Base-by-base conservation (phyloP, 1,284 basidiomycete genomes). In the Ganoderma sinense region DNA sequence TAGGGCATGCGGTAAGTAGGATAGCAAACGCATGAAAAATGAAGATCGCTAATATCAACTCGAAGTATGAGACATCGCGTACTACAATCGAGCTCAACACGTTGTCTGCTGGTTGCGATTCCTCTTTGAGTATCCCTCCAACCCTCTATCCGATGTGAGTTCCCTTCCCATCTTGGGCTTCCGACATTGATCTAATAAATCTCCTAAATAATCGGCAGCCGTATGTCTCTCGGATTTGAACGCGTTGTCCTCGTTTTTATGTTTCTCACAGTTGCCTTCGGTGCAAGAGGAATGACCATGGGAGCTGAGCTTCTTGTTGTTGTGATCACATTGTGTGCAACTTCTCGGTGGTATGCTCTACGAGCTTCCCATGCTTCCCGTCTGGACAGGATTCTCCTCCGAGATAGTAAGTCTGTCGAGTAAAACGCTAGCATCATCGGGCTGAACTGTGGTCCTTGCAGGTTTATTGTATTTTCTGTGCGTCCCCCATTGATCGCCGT, bases 381-480 rank as follows among this genome's bases (percentile, higher is more conserved):
- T 36, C 36, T 58, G 31, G 26, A 10, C 18, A 11, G 18, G 2
- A 16, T 58, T 20, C 55, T 58, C 55, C 36, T 58, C 18, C 26
- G 55, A 58, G 55, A 58, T n/a, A 31, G 55, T 58, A 8, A 33
- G 55, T 11, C 10, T 33, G 20, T n/a, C 29, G 18, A 58, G 29
- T 20, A 31, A 58, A 8, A 16, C 18, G 55, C 29, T 16, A 18
- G 18, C 29, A 18, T 36, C 7, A 8, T 53, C 51, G 26, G n/a
- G 31, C 55, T 58, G 29, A 58, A 31, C 26, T 31, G 14, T 29
- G 8, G 29, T 23, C n/a, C n/a, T 39, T 18, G 0, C 31, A 70
- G 66, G 69, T 7, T 40, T 59, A 23, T n/a, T 67, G 2, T 70
- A 70, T 63, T 70, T 70, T 20, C 36, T 51, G 69, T 70, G 23